Percentiles rank a stretch among this genome's conserved stretches.
phyloP scores from a whole-genome alignment of 805 yeast species.

The Blastobotrys muscicola region DNA sequence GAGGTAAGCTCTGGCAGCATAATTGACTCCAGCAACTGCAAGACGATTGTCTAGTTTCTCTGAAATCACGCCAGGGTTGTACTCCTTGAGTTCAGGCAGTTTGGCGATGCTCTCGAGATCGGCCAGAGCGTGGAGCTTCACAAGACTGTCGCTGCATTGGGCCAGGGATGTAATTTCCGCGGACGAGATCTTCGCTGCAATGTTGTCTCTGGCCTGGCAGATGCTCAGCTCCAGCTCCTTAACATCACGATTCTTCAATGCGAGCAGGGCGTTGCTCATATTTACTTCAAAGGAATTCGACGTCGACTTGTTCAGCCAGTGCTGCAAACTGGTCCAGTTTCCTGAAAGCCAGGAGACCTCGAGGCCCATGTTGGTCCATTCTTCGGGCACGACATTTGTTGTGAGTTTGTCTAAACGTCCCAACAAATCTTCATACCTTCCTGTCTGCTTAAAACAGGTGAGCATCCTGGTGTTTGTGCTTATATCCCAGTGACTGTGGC shows the following conservation, averaged over 20 bases:
- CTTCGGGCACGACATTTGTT: slow-evolving; percentile 32
- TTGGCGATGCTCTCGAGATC: slow-evolving; percentile 42
- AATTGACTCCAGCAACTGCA: slow-evolving; percentile 38
- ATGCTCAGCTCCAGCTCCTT: slow-evolving; percentile 33
- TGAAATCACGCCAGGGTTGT: slow-evolving; percentile 9
- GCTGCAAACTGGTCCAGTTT: slow-evolving; percentile 36
- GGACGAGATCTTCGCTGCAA: slow-evolving; percentile 52
- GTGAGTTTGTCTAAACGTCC: slow-evolving; percentile 36
- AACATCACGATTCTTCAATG: slow-evolving; percentile 31
- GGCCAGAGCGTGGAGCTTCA: slow-evolving; percentile 49
- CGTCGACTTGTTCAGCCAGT: slow-evolving; percentile 49
- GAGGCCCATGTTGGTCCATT: slow-evolving; percentile 59
- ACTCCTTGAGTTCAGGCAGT: slow-evolving; percentile 1
- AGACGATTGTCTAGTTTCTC: slow-evolving; percentile 19
- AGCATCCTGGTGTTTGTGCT: slow-evolving; percentile 43
- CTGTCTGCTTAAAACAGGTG: slow-evolving; percentile 66
- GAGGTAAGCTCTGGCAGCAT: slow-evolving; percentile 50
- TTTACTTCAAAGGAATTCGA: slow-evolving; percentile 52
- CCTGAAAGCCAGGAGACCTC: slow-evolving; percentile 68
- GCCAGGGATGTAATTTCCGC: slow-evolving; percentile 42
- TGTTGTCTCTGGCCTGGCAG: slow-evolving; percentile 41
- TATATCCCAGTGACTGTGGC: slow-evolving; percentile 22
- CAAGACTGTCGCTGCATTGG: slow-evolving; percentile 39
- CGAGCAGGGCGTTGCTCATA: slow-evolving; percentile 52
- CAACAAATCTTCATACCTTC: slow-evolving; percentile 58